These are phyloP conservation scores for Botrytis cinerea DNA, from an alignment of 2,329 filamentous ascomycete species.

Conservation along the genomic window DNA sequence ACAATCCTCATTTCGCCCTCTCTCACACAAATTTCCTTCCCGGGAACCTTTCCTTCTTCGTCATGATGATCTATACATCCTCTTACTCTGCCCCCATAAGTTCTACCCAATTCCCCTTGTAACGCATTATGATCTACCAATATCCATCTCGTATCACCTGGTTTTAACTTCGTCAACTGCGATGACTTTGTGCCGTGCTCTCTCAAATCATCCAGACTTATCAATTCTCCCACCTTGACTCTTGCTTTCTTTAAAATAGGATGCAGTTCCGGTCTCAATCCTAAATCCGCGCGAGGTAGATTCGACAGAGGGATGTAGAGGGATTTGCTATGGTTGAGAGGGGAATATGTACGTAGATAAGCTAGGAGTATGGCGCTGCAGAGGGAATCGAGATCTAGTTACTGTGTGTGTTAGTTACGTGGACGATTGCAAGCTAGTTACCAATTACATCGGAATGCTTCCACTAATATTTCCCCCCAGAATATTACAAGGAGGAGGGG, in stretches of 20 bases:
- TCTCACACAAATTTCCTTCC: conserved; percentile 46
- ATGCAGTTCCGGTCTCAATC: conserved; percentile 70
- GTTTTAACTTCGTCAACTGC: conserved; percentile 43
- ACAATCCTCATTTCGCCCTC: conserved; percentile 60
- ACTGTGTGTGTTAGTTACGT: background rate
- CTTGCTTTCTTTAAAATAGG: conserved; percentile 64
- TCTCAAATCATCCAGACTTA: conserved; percentile 63
- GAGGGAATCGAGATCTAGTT: conserved; percentile 76
- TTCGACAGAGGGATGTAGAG: conserved; percentile 75
- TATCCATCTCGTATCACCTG: conserved; percentile 62
- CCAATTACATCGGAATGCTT: background rate
- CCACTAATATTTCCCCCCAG: background rate
- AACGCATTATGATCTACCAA: conserved; percentile 80
- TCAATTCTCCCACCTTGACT: conserved; percentile 60
- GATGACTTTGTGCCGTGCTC: conserved; percentile 48
- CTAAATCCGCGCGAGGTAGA: conserved; percentile 66
- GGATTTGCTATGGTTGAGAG: conserved; percentile 42
- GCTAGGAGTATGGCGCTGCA: conserved; percentile 73
- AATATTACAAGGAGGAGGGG: background rate
- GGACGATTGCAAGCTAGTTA: background rate
- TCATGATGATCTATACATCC: conserved; percentile 79
- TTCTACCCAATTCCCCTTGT: conserved; percentile 59
- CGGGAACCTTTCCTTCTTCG: conserved; percentile 61
- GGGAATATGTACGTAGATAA: conserved; percentile 66
- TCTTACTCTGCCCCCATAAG: conserved; percentile 55